Percentiles rank a stretch among this genome's conserved stretches.
Conservation (phyloP, 2,329 filamentous ascomycete species). For the Trichoderma endophyticum region DNA sequence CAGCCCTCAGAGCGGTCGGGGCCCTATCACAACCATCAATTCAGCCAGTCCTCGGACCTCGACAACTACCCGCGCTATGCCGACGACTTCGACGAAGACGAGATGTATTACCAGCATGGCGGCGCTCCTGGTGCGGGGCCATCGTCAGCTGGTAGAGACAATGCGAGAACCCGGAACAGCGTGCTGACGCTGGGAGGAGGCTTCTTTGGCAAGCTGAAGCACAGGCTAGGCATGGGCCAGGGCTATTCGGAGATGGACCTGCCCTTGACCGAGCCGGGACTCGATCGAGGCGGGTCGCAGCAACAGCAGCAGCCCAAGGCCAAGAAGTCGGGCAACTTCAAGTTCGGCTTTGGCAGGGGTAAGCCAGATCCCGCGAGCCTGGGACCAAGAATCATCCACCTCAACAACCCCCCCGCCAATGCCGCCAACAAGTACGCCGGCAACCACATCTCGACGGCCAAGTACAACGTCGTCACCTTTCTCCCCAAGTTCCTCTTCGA, state of each 20-base stretch:
- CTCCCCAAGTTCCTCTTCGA: constrained; percentile 96
- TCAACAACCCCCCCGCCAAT: constrained; percentile 96
- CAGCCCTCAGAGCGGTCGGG: neutral
- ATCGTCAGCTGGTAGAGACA: constrained; percentile 40
- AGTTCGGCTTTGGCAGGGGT: constrained; percentile 81
- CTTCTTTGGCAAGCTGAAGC: constrained; percentile 82
- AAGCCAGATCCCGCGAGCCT: constrained; percentile 88
- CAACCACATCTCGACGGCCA: constrained; percentile 96
- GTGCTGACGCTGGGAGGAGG: constrained; percentile 84
- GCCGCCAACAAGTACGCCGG: constrained; percentile 84
- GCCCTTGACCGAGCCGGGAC: constrained; percentile 74
- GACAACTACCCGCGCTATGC: constrained; percentile 91
- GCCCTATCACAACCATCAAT: constrained; percentile 52
- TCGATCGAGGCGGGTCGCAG: constrained; percentile 37
- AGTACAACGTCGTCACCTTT: constrained; percentile 93
- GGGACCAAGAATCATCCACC: constrained; percentile 85
- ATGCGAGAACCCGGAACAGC: constrained; percentile 78
- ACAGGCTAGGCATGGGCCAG: constrained; percentile 81
- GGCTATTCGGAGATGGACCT: constrained; percentile 98
- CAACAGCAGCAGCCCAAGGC: constrained; percentile 34
- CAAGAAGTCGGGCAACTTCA: constrained; percentile 74
- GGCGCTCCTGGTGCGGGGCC: constrained; percentile 58
- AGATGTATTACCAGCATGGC: constrained; percentile 79
- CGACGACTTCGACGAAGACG: constrained; percentile 78
- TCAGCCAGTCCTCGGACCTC: constrained; percentile 75